Base-by-base conservation (phyloP, 1,139 yeast genomes). In the Saccharomyces hybrid region DNA sequence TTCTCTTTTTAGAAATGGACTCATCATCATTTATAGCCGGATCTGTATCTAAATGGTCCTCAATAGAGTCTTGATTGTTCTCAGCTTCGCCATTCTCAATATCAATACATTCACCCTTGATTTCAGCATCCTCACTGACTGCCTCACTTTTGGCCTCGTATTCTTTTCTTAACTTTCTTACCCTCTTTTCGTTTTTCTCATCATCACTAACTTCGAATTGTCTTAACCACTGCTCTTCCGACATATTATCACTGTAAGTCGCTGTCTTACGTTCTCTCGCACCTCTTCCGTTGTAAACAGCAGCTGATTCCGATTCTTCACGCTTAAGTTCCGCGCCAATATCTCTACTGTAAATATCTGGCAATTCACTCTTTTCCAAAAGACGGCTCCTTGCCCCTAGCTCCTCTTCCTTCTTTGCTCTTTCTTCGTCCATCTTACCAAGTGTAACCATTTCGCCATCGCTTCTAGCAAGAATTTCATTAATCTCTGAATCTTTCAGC, bases 211-310 rank as follows among this genome's bases (percentile, higher is more conserved):
- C 71, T 60, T 82, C 86, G 55, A 82, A 80, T 60, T 81, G 80
- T 63, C 73, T 76, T 57, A 86, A 72, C 93, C 93, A 86, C 68
- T 85, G 90, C 57, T 84, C 91, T 69, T 86, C 95, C 3, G 89
- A 80, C 61, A 85, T 70, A 57, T 84, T 80, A 64, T 85, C 91
- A 60, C 83, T 88, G 63, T 85, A 85, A 6, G 72, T 71, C 1
- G 68, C 68, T 5, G 76, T 73, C 65, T 83, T 84, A 50, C 88
- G 79, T 64, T 84, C 88, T 69, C 91, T 78, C 26, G 78, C 79
- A 51, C 85, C 85, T 66, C 88, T 78, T 53, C 80, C 79, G 13
- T 71, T 70, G 47, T 65, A 61, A 25, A 62, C 58, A 4, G 61
- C 64, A 49, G 64, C 66, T 20, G 66, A 68, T 32, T 63, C 83